Conservation (phyloP, 129 eudicot genomes). For the Escallonia rubra region DNA sequence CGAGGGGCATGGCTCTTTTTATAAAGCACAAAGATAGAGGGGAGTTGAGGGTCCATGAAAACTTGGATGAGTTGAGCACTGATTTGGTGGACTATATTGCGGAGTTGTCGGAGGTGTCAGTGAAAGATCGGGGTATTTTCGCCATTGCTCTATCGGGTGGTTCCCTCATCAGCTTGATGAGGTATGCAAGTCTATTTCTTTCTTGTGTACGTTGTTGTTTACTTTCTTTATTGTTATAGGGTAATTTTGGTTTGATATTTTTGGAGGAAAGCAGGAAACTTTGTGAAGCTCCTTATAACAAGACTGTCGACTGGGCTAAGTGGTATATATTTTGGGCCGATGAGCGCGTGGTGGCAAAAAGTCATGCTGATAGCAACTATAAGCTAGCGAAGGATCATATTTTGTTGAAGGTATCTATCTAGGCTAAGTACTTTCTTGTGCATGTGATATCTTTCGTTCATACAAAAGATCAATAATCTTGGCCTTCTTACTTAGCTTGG, state of each 20-base stretch:
- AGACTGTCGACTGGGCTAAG: slow-evolving; percentile 87
- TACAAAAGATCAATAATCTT: too few species aligned
- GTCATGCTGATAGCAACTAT: slow-evolving; percentile 80
- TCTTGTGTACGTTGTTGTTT: not conserved
- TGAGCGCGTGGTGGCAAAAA: slow-evolving; percentile 90
- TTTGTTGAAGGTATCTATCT: slow-evolving; percentile 60
- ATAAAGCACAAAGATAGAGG: slow-evolving; percentile 52
- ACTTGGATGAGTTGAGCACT: slow-evolving; percentile 70
- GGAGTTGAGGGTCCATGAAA: slow-evolving; percentile 65
- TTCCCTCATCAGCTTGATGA: slow-evolving; percentile 71
- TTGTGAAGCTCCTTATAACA: slow-evolving; percentile 78
- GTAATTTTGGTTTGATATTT: not conserved
- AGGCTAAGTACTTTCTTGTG: not conserved
- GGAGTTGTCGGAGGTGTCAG: slow-evolving; percentile 69
- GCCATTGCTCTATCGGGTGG: slow-evolving; percentile 92
- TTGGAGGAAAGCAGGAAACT: slow-evolving; percentile 56
- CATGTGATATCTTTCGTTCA: not conserved
- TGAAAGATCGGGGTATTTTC: slow-evolving; percentile 85
- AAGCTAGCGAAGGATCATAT: slow-evolving; percentile 80
- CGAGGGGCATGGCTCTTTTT: slow-evolving; percentile 52
- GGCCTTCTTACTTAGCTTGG: not conserved
- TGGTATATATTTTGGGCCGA: slow-evolving; percentile 95
- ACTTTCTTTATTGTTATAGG: not conserved
- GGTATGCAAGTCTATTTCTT: slow-evolving; percentile 27
- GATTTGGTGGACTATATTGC: slow-evolving; percentile 85